Evolutionary conservation across 441 rosid genomes (phyloP).

Genomic region (Syzygium malaccense): DNA sequence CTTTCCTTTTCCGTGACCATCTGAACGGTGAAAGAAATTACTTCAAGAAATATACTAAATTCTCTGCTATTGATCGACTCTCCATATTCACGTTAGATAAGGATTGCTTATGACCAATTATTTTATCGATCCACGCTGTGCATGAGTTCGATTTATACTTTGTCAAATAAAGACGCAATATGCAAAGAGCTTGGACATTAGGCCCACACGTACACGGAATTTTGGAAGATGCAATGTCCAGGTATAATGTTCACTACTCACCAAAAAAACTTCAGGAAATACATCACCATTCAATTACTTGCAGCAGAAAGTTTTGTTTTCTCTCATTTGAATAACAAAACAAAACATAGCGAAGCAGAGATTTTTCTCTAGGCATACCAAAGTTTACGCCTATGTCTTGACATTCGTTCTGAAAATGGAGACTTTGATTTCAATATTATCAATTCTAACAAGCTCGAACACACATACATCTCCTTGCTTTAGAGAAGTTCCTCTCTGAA

Average conservation of each 20-base stretch:
- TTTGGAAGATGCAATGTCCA: neutral
- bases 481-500: neutral
- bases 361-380: neutral
- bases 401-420: neutral
- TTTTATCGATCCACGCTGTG: neutral
- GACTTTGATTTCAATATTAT: neutral
- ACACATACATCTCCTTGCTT: neutral
- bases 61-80: neutral
- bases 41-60: too few species aligned
- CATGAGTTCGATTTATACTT: neutral
- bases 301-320: neutral
- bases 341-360: neutral
- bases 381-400: neutral
- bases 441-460: neutral
- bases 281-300: neutral
- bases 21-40: neutral
- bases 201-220: neutral
- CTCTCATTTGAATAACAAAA: neutral
- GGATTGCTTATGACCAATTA: neutral
- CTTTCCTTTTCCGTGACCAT: neutral
- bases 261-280: neutral
- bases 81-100: neutral
- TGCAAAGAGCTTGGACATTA: too few species aligned
- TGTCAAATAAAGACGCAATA: rapidly evolving
- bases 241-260: neutral